phyloP scores from a whole-genome alignment of 176 grass and related monocot species.

The Thinopyrum elongatum region DNA sequence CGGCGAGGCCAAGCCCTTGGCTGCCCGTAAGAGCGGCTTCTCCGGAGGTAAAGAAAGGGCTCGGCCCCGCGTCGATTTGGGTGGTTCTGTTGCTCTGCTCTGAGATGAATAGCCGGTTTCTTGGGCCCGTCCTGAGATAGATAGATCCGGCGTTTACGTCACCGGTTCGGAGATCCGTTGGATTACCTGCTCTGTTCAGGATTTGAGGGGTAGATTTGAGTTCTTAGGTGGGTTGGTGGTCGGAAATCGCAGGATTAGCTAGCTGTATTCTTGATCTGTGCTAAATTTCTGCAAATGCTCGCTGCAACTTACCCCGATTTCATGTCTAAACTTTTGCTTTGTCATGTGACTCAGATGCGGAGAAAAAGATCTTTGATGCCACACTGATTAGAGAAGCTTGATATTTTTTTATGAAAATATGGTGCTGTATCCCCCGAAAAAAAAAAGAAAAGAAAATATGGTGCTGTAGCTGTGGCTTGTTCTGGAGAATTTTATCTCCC shows the following conservation, averaged over 20 bases:
- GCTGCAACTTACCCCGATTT: neutral
- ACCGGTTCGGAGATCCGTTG: neutral
- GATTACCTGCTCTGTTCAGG: neutral
- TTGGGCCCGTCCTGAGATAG: too few relatives aligned
- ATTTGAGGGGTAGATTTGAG: constrained; percentile 7
- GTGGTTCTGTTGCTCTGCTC: neutral
- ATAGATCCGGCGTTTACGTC: too few relatives aligned
- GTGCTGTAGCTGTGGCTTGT: too few relatives aligned
- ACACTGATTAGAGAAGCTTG: too few relatives aligned
- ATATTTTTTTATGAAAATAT: too few relatives aligned
- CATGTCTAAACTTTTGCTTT: too few relatives aligned
- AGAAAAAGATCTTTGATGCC: too few relatives aligned
- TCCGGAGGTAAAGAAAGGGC: constrained; percentile 18
- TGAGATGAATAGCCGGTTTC: too few relatives aligned
- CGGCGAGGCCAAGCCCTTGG: constrained; percentile 40
- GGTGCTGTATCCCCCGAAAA: too few relatives aligned
- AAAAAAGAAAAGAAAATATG: too few relatives aligned
- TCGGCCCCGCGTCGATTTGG: neutral
- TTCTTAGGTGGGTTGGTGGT: neutral
- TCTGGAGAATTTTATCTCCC: neutral
- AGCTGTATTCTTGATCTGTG: neutral
- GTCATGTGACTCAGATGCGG: too few relatives aligned
- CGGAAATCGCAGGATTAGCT: neutral
- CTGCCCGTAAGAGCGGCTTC: neutral
- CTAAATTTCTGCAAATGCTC: neutral